Evolutionary conservation across 495 filamentous ascomycete genomes (phyloP).

Genomic region (Lasiosphaeriaceae sp.): DNA sequence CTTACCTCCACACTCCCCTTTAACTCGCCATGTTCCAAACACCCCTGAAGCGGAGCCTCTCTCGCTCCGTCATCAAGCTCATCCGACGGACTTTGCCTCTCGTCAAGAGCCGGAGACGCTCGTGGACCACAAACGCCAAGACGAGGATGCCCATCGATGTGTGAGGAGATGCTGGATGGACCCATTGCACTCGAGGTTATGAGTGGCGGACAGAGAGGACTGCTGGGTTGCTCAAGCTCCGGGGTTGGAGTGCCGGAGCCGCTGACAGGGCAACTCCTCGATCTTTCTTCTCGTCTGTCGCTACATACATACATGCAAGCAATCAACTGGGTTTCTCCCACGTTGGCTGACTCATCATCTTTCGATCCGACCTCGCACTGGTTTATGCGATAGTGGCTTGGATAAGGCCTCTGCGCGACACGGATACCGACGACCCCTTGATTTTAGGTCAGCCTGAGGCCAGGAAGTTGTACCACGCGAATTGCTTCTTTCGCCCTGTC

Average conservation of each 20-base stretch:
- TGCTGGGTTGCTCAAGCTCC: neutral
- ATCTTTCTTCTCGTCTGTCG: neutral
- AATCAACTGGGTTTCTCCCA: neutral
- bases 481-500: too few species aligned
- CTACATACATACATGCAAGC: neutral
- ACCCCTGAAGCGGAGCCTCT: constrained; percentile 14
- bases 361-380: too few species aligned
- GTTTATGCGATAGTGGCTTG: too few species aligned
- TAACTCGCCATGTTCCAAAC: constrained; percentile 5
- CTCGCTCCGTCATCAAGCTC: constrained; percentile 15
- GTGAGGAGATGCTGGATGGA: too few species aligned
- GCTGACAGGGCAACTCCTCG: neutral
- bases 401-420: too few species aligned
- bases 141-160: constrained; percentile 16
- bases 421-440: too few species aligned
- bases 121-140: constrained; percentile 19
- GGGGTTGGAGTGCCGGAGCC: neutral
- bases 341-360: too few species aligned
- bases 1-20: too few species aligned
- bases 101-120: constrained; percentile 13
- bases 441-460: too few species aligned
- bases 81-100: constrained; percentile 16
- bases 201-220: neutral
- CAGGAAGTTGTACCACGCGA: too few species aligned
- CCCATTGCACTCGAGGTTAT: too few species aligned